A percentile compares a stretch with the other conserved stretches of the same genome.
Evolutionary conservation across 169 alveolate genomes (phyloP).

Genomic region (Plasmodium billcollinsi): DNA sequence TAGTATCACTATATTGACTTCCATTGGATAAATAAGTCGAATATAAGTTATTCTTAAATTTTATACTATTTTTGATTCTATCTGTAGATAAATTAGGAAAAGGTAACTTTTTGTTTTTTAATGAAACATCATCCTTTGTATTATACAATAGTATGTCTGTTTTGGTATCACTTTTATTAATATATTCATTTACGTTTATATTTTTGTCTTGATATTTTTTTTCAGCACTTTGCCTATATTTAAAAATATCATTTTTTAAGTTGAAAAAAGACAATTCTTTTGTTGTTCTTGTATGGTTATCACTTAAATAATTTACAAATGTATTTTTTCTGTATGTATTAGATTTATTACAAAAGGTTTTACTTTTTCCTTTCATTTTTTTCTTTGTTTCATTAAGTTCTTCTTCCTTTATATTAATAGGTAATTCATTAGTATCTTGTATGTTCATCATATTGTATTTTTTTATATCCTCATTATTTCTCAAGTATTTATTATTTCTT

Average conservation of each 20-base stretch:
- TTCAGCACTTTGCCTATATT: neutral
- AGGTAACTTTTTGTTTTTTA: too few relatives aligned
- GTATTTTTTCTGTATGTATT: neutral
- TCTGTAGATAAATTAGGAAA: too few relatives aligned
- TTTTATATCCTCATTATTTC: too few relatives aligned
- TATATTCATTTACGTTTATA: too few relatives aligned
- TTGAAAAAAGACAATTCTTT: slow-evolving; percentile 20
- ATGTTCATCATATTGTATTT: too few relatives aligned
- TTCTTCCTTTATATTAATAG: neutral
- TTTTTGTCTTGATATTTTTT: too few relatives aligned
- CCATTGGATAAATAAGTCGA: too few relatives aligned
- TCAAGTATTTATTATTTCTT: too few relatives aligned
- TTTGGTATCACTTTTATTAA: too few relatives aligned
- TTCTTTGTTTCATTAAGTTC: neutral
- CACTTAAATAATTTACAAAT: slow-evolving; percentile 21
- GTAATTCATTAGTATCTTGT: neutral
- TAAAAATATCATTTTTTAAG: slow-evolving; percentile 1
- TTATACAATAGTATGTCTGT: neutral
- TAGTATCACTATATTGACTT: too few relatives aligned
- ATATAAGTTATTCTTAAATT: too few relatives aligned
- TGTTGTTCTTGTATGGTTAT: slow-evolving; percentile 35
- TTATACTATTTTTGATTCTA: too few relatives aligned
- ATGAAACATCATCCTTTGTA: neutral
- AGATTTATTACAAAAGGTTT: neutral
- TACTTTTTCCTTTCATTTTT: neutral